Evolutionary conservation across 1,139 yeast genomes (phyloP).

Genomic region (Yamadazyma friedrichii): DNA sequence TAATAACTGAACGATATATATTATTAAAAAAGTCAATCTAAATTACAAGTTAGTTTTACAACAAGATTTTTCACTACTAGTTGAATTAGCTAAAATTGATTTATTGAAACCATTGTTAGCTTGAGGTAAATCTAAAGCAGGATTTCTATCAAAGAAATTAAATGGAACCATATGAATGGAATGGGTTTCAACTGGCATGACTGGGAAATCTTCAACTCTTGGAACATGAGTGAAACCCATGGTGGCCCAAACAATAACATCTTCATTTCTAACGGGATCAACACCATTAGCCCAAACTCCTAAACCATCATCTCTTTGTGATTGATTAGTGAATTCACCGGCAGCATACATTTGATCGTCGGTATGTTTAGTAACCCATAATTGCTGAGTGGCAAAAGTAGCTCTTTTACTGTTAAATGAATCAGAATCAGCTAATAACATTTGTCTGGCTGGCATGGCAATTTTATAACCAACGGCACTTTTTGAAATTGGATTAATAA

Average conservation of each 20-base stretch:
- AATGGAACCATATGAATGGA: constrained; percentile 69
- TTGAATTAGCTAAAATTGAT: constrained; percentile 43
- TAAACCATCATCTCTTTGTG: constrained; percentile 61
- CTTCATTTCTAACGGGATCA: constrained; percentile 76
- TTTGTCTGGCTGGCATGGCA: constrained; percentile 73
- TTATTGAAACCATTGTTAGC: constrained; percentile 71
- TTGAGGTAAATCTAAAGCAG: constrained; percentile 80
- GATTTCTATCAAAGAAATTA: constrained; percentile 80
- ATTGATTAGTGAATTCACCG: constrained; percentile 79
- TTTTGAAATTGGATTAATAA: constrained; percentile 71
- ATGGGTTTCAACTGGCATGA: constrained; percentile 82
- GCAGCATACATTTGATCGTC: constrained; percentile 72
- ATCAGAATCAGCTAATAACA: constrained; percentile 65
- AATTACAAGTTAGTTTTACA: constrained; percentile 39
- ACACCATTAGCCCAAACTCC: constrained; percentile 66
- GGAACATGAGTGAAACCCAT: constrained; percentile 86
- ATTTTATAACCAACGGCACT: constrained; percentile 84
- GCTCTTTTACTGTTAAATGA: constrained; percentile 68
- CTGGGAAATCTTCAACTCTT: constrained; percentile 89
- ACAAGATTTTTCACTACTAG: constrained; percentile 23
- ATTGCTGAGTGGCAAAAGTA: constrained; percentile 67
- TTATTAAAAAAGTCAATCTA: constrained; percentile 1
- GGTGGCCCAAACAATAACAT: constrained; percentile 84
- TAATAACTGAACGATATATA: not conserved
- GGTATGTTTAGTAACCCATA: constrained; percentile 73